Evolutionary conservation across 495 filamentous ascomycete genomes (phyloP).

Genomic region (Xylaria nigripes): DNA sequence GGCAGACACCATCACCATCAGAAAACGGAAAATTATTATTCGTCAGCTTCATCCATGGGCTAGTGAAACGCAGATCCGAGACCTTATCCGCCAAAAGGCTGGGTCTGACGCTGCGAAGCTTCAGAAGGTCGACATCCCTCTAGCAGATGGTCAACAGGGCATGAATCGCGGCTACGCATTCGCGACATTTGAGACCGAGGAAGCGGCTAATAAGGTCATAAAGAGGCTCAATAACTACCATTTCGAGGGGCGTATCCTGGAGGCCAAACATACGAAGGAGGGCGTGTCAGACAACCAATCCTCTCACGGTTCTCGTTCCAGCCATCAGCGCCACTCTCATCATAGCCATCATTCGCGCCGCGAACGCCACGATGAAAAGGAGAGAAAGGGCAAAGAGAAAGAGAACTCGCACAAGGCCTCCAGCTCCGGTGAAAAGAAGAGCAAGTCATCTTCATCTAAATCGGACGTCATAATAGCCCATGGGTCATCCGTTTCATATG

Average conservation of each 20-base stretch:
- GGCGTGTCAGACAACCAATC: constrained; percentile 21
- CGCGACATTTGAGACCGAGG: constrained; percentile 21
- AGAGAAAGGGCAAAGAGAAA: constrained; percentile 20
- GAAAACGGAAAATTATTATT: constrained; percentile 23
- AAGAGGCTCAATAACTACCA: constrained; percentile 19
- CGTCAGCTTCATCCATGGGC: constrained; percentile 24
- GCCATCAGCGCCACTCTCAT: constrained; percentile 8
- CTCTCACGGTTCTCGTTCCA: constrained; percentile 8
- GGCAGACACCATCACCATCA: constrained; percentile 14
- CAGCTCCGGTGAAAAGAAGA: constrained; percentile 16
- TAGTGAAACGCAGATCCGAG: constrained; percentile 22
- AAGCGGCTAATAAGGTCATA: constrained; percentile 20
- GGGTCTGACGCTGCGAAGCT: constrained; percentile 22
- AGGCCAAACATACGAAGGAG: constrained; percentile 21
- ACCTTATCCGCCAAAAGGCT: constrained; percentile 22
- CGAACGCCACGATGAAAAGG: constrained; percentile 20
- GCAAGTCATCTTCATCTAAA: constrained; percentile 17
- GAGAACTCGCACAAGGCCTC: constrained; percentile 1
- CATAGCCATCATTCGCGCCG: constrained; percentile 1
- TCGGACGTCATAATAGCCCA: constrained; percentile 24
- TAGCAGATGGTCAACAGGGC: constrained; percentile 15
- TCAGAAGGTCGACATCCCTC: constrained; percentile 23
- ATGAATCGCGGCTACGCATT: constrained; percentile 21
- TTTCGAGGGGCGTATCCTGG: constrained; percentile 20
- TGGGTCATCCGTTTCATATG: constrained; percentile 13